Base-by-base conservation (phyloP, 129 eudicot species). In the Sambucus nigra region DNA sequence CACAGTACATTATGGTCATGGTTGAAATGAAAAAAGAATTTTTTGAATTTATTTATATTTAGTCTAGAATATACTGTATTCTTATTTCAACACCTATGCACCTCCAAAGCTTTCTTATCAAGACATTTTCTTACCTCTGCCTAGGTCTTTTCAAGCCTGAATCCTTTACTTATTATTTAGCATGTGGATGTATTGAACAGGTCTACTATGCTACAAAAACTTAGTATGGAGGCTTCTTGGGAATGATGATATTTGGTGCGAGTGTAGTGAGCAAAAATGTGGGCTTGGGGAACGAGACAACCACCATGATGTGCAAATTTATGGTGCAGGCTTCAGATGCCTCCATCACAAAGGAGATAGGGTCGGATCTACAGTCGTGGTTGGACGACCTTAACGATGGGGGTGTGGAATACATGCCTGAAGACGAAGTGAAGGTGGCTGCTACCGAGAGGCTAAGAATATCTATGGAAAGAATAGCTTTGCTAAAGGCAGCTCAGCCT, bases 251-350 rank as follows among this genome's bases (percentile, higher is more conserved):
- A 3, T 89, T 89, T 16, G 95, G 97, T 54, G 94, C 95, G 1
- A 89, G 97, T 73, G 97, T 84, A 73, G 95, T 89, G 31, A 89
- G 97, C 81, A 68, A 88, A 76, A 89, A 89, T 33, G 97, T 89
- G 19, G 97, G 84, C 69, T 66, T 89, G 35, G 97, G 97, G 3
- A 95, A 89, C 11, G 97, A 89, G 58, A 89, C 97, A 6, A 84
- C 97, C 5, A 84, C 93, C 29, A 89, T 89, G 97, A 73, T 84
- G 28, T 89, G 97, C 76, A 89, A 89, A 64, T 84, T 89, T 20
- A 95, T 89, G 40, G 97, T 89, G 20, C 75, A 95, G 42, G 97
- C 97, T 41, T 89, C 97, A 18, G 97, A 89, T 46, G 87, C 93
- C 25, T 76, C 94, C 16, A 89, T 89, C 31, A 76, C 94, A 20